Base-by-base conservation (phyloP, 2,329 filamentous ascomycete genomes). In the Colletotrichum simmondsii region DNA sequence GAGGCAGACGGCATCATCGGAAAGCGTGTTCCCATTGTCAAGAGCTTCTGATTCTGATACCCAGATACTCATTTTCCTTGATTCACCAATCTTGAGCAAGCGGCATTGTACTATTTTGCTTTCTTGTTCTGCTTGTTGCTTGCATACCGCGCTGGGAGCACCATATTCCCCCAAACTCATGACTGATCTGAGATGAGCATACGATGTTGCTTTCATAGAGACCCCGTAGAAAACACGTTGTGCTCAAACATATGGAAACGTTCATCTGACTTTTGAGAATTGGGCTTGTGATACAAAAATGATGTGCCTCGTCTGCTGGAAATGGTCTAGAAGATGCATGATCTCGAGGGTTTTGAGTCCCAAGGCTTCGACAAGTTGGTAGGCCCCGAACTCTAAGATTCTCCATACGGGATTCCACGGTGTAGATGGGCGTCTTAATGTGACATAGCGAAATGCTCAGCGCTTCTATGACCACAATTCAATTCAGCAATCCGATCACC, bases 1-100 rank as follows among this genome's bases (percentile, higher is more conserved):
- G 72, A 75, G 65, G 69, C 65, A 8, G 65, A 74, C 14, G 22
- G 11, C 5, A n/a, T 61, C 19, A 71, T 71, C 16, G 35, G 26
- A 11, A 58, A 37, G 24, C 56, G 61, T 7, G 3, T 14, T 14
- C 8, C n/a, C 8, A n/a, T 11, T 8, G 24, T 26, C 2, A 52
- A 30, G 46, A 19, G 22, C 1, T 24, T 49, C 35, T 67, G 35
- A 71, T 42, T 58, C 22, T 62, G 59, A 62, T 30, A 61, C 22
- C 42, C 61, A 42, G 14, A 42, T 42, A 42, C 35, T n/a, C 14
- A 26, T 26, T 32, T 35, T 59, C 32, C 32, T 35, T 12, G 11
- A 35, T 26, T 28, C 4, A 19, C 10, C 42, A 11, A 49, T 49
- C 42, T 49, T 49, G 42, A 49, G 42, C 42, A 49, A 19, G 42